Evolutionary conservation across 2,329 filamentous ascomycete genomes (phyloP), one percentile per base, ranked within the genome.

Genomic region (Alternaria rosae): DNA sequence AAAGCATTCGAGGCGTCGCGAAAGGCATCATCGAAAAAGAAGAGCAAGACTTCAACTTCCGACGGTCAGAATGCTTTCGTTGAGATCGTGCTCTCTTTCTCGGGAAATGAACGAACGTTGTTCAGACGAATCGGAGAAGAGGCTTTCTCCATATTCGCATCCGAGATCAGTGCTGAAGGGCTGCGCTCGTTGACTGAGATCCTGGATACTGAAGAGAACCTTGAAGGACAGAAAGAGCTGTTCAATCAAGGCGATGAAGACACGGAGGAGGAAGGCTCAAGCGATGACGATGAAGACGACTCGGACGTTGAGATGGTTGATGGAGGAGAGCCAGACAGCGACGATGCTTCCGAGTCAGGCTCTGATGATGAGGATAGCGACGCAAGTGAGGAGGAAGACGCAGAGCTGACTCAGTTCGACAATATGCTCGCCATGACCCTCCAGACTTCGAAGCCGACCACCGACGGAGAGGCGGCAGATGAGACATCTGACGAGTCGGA

Each of bases 71-170:
- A 78, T 55, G 68, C 72, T 5, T 91, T 92, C 0, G 89, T 97
- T 3, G 95, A 98, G 73, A 91, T 98, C 54, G 80, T 99, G 8
- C 84, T 98, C n/a, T 92, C 92, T 54, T 93, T 98, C 81, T 87
- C 96, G 3, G 92, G 93, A 0, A 92, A 93, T 64, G 92, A 91
- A 4, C 97, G 94, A 2, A 88, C 90, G 10, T 83, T 98, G 54
- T 92, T 97, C 82, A 88, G 93, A 28, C 92, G 94, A 70, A 90
- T 96, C 55, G 92, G 93, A 6, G 90, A 94, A 75, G 91, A 95
- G 72, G 93, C 97, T 0, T 98, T 98, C 76, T 87, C 90, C 23
- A 89, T 90, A 1, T 97, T 97, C 76, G 91, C 92, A 4, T 82
- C 87, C 13, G 87, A 92, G 57, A 86, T 98, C 62, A 93, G 91